Base-by-base conservation (phyloP, 1,139 yeast genomes). In the Suhomyces bokatorum region DNA sequence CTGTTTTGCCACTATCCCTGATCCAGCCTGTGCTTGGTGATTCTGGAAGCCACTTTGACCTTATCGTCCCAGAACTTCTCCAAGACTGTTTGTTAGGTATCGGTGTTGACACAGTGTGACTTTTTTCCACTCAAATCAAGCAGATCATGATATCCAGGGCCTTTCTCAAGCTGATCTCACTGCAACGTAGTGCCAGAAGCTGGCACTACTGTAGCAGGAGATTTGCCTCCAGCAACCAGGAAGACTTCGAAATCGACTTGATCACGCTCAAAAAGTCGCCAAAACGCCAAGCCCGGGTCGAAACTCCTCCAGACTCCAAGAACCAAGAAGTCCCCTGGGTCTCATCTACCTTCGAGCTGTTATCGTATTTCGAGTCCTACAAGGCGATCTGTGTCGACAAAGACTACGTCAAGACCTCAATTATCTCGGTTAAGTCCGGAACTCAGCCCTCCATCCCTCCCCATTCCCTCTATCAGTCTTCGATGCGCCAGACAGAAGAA, bases 201-300 rank as follows among this genome's bases (percentile, higher is more conserved):
- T 26, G 29, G 29, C 29, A 12, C 29, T 26, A 26, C n/a, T 15
- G 35, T 6, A 47, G 51, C 6, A 40, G 51, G 10, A 41, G 33
- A 10, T 28, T 41, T 33, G 40, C 42, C 30, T 34, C 43, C 15
- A 29, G 43, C 17, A 35, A 48, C 32, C 53, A 51, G 6, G 48
- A 48, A 9, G 70, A 66, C 17, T 69, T 67, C 46, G 76, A 70
- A 35, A 67, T 71, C 45, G 76, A 70, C 51, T 50, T 57, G 40
- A 66, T 71, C 22, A 59, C 75, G 6, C 50, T 71, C 48, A 63
- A 55, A 45, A 69, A 60, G 50, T 64, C 56, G 20, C 61, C 58
- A 5, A 22, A 32, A 7, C 4, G 8, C 8, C 7, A 20, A 4
- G 9, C 24, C 6, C 6, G 8, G 24, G 24, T 20, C 24, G 24